phyloP scores from a whole-genome alignment of 306 rosid genomes.

The Begonia masoniana region DNA sequence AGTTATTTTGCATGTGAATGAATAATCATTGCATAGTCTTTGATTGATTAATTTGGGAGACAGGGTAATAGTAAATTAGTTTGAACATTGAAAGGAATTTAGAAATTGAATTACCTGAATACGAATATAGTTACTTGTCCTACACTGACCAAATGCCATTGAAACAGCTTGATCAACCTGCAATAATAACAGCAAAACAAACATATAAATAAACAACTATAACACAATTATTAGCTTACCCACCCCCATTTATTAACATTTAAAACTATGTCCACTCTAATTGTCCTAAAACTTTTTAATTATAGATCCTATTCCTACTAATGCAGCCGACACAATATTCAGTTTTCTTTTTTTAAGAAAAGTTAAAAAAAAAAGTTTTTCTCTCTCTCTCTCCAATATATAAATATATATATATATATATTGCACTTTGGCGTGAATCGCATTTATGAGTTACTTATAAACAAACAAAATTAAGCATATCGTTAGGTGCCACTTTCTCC shows the following conservation, averaged over 20 bases:
- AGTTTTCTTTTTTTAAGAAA: too few relatives aligned
- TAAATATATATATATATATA: too few relatives aligned
- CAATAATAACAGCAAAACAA: conserved; percentile 4
- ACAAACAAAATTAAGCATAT: too few relatives aligned
- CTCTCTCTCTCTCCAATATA: too few relatives aligned
- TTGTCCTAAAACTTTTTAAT: neutral
- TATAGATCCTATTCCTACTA: neutral
- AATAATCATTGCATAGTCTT: too few relatives aligned
- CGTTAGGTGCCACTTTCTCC: too few relatives aligned
- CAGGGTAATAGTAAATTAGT: too few relatives aligned
- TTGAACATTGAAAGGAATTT: neutral
- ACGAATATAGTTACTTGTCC: conserved; percentile 53
- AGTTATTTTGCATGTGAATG: too few relatives aligned
- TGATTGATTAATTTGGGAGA: too few relatives aligned
- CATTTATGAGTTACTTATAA: too few relatives aligned
- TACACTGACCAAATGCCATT: conserved; percentile 67
- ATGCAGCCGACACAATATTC: conserved; percentile 7
- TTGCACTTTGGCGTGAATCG: too few relatives aligned
- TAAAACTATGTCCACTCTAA: conserved; percentile 6
- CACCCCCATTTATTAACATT: conserved; percentile 10
- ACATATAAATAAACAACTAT: neutral
- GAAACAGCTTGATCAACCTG: conserved; percentile 95
- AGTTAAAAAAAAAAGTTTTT: too few relatives aligned
- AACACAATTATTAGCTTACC: conserved; percentile 8
- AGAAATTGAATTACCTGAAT: conserved; percentile 25